Conservation (phyloP, 768 basidiomycete genomes). For the Kwoniella bestiolae region DNA sequence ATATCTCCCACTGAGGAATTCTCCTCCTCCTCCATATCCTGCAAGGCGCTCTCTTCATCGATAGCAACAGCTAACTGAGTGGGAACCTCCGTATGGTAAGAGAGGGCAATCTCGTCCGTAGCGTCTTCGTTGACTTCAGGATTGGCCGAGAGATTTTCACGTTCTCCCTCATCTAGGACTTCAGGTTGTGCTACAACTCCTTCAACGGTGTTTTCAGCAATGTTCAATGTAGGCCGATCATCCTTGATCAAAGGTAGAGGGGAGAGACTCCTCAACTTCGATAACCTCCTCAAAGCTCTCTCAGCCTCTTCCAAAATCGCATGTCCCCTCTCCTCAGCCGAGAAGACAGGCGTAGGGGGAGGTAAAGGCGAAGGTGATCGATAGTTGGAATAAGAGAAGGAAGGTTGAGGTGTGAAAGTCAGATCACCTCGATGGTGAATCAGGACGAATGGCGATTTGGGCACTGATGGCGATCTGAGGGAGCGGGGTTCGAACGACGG, state of each 20-base stretch:
- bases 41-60: neutral
- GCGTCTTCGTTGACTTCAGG: no score
- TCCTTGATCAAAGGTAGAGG: constrained; percentile 1
- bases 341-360: constrained; percentile 3
- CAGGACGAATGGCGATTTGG: constrained; percentile 20
- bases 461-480: neutral
- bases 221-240: no score
- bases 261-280: constrained; percentile 11
- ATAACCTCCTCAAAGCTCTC: constrained; percentile 10
- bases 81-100: no score
- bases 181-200: no score
- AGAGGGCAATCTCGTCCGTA: no score
- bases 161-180: no score
- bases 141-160: no score
- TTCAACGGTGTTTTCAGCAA: no score
- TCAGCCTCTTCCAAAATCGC: constrained; percentile 21
- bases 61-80: constrained; percentile 1
- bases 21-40: neutral
- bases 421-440: constrained; percentile 19
- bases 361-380: constrained; percentile 12
- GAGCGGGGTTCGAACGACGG: neutral
- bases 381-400: neutral
- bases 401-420: constrained; percentile 11
- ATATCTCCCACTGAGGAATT: constrained; percentile 6
- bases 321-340: constrained; percentile 7